Evolutionary conservation across 2,329 filamentous ascomycete genomes (phyloP).

Genomic region (Parasarocladium wereldwijsianum): DNA sequence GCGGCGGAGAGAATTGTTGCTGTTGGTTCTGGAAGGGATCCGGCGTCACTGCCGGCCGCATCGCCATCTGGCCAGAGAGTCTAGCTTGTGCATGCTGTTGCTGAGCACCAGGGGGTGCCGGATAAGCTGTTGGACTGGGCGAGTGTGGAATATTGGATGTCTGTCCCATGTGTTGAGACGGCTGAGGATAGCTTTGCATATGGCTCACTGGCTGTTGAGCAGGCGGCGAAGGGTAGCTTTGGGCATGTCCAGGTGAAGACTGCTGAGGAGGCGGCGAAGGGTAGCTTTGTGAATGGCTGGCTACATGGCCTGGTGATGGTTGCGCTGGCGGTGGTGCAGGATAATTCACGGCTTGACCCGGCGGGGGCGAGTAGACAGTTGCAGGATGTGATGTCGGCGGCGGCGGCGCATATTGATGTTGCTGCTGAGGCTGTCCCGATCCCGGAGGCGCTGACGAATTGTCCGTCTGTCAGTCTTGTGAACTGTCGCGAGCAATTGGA

Average conservation of each 20-base stretch:
- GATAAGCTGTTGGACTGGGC: conserved; percentile 10
- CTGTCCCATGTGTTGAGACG: conserved; percentile 10
- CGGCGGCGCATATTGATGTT: conserved; percentile 29
- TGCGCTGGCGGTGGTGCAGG: conserved; percentile 15
- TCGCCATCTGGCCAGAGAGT: conserved; percentile 7
- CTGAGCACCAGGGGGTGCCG: conserved; percentile 12
- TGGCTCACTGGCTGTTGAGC: conserved; percentile 2
- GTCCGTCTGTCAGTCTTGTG: neutral
- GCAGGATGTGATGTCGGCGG: conserved; percentile 33
- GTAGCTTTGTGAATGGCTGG: conserved; percentile 10
- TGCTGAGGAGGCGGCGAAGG: conserved; percentile 17
- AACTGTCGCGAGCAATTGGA: neutral
- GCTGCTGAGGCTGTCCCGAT: conserved; percentile 13
- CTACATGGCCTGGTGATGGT: conserved; percentile 7
- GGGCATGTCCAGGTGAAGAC: conserved; percentile 12
- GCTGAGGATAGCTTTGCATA: conserved; percentile 10
- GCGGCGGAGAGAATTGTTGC: conserved; percentile 6
- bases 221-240: conserved; percentile 6
- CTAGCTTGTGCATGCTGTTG: conserved; percentile 10
- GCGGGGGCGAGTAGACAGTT: conserved; percentile 30
- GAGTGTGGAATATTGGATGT: conserved; percentile 9
- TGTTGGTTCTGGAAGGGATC: conserved; percentile 11
- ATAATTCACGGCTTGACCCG: conserved; percentile 14
- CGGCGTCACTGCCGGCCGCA: conserved; percentile 12
- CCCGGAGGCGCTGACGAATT: conserved; percentile 24